Conservation (phyloP, 2,329 filamentous ascomycete genomes). For the Trichoderma atroviride region DNA sequence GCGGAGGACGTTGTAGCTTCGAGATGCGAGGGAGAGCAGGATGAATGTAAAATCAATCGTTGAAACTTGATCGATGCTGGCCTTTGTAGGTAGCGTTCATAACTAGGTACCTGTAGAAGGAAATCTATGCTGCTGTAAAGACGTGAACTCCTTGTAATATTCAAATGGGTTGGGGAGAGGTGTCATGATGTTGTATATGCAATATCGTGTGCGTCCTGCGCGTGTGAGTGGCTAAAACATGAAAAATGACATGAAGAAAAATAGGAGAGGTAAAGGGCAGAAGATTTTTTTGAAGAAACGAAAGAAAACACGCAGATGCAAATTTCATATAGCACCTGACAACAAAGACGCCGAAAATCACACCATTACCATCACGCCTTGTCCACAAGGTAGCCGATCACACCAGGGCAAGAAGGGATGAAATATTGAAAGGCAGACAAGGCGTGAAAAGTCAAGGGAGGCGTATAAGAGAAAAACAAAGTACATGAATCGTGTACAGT, state of each 20-base stretch:
- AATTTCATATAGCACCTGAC: background rate
- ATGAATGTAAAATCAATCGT: constrained; percentile 19
- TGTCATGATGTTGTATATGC: background rate
- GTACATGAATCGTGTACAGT: background rate
- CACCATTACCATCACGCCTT: background rate
- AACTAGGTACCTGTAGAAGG: background rate
- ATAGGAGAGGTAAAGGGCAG: background rate
- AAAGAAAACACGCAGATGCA: background rate
- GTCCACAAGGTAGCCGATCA: background rate
- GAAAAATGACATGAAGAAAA: background rate
- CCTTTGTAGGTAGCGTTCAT: background rate
- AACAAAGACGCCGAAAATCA: background rate
- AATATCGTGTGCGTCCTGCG: background rate
- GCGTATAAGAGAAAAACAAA: background rate
- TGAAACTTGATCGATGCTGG: background rate
- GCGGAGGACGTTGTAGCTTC: background rate
- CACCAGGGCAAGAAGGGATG: background rate
- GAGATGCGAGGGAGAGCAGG: background rate
- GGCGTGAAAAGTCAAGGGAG: background rate
- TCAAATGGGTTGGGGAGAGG: background rate
- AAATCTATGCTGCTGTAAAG: background rate
- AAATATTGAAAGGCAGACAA: background rate
- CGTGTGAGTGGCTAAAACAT: background rate
- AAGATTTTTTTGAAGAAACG: background rate
- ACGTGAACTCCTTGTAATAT: background rate